These are phyloP conservation scores for Eimeria tenella DNA, from an alignment of 169 alveolate species.

Conservation along the genomic window DNA sequence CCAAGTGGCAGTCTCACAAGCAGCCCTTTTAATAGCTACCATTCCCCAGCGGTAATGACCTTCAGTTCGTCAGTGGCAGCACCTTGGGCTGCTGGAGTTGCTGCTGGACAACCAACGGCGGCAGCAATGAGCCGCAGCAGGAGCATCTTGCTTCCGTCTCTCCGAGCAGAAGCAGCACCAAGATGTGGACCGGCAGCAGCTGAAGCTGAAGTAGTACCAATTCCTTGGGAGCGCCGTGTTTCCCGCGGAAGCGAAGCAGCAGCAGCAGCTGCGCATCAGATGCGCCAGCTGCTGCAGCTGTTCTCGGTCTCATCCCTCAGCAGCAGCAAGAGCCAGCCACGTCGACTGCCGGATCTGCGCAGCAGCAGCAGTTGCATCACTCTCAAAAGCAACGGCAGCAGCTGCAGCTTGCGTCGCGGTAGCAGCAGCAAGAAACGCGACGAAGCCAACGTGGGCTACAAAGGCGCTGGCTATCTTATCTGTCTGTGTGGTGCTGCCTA, in stretches of 20 bases:
- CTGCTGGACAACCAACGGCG: conserved; percentile 16
- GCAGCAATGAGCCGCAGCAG: conserved; percentile 20
- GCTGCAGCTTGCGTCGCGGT: conserved; percentile 32
- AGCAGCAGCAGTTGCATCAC: not conserved
- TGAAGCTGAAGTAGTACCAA: not conserved
- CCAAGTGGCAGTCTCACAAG: not conserved
- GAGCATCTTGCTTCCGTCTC: not conserved
- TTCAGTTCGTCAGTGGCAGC: not conserved
- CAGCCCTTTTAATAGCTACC: not conserved
- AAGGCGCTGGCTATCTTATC: conserved; percentile 12
- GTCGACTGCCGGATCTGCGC: not conserved
- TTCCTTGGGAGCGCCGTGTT: not conserved
- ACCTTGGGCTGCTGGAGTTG: conserved; percentile 8
- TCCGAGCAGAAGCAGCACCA: not conserved
- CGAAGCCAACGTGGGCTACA: conserved; percentile 54
- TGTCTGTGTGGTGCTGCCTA: conserved; percentile 49
- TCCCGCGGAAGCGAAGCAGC: not conserved
- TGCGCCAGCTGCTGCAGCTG: conserved; percentile 34
- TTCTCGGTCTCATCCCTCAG: not conserved
- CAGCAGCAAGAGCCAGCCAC: conserved; percentile 76
- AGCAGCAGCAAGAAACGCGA: conserved; percentile 42
- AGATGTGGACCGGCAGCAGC: not conserved
- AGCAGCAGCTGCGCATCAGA: conserved; percentile 17
- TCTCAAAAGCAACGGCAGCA: conserved; percentile 14
- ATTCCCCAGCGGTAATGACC: not conserved